Evolutionary conservation across 208 protist genomes (phyloP).

Genomic region (Acanthamoeba quina): DNA sequence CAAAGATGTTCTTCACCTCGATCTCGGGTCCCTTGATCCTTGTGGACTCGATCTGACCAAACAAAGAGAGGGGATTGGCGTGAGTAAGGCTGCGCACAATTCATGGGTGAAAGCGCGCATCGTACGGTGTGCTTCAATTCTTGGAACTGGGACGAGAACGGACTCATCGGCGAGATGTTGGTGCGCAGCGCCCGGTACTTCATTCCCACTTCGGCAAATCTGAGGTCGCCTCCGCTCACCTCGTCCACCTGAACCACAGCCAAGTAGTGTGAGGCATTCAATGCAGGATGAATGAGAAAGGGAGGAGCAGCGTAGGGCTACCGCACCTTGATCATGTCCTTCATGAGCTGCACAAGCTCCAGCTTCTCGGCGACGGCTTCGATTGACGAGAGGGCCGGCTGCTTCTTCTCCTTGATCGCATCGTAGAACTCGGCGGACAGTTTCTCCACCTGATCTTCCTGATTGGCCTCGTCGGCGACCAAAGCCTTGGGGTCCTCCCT

Average conservation of each 20-base stretch:
- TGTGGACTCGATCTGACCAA: not conserved
- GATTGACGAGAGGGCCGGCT: not conserved
- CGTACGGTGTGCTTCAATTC: not conserved
- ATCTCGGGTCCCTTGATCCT: not conserved
- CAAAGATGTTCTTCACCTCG: conserved; percentile 36
- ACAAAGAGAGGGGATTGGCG: not conserved
- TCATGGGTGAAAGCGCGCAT: too few relatives aligned
- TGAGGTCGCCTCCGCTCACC: not conserved
- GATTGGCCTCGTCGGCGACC: not conserved
- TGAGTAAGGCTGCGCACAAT: not conserved
- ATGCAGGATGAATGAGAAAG: not conserved
- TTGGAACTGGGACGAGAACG: not conserved
- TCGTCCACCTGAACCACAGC: conserved; percentile 8
- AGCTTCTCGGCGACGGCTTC: conserved; percentile 25
- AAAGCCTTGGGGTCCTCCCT: not conserved
- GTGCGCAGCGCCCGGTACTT: conserved; percentile 40
- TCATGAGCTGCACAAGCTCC: conserved; percentile 54
- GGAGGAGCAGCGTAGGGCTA: not conserved
- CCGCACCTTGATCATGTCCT: conserved; percentile 15
- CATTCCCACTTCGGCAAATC: not conserved
- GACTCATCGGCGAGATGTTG: not conserved
- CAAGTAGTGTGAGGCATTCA: not conserved
- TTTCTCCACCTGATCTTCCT: not conserved
- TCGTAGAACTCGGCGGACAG: conserved; percentile 26
- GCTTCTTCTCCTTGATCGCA: not conserved